Percentiles rank a stretch among this genome's conserved stretches.
Evolutionary conservation across 1,284 basidiomycete species (phyloP).

Genomic region (Schizophyllum amplum): DNA sequence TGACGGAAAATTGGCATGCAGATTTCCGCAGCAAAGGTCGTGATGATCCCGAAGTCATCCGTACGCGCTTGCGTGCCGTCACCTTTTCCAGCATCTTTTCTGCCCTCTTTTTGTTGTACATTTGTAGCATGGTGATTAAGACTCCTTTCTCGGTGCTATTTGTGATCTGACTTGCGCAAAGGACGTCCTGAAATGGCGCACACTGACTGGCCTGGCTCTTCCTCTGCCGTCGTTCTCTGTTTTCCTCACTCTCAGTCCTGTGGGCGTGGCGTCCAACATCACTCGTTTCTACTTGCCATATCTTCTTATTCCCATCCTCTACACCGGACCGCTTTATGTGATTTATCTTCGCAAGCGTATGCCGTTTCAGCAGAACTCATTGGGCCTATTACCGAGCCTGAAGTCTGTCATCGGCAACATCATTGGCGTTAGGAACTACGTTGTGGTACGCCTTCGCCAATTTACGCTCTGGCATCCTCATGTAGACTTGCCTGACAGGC

Average conservation of each 20-base stretch:
- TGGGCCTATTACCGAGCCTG: neutral
- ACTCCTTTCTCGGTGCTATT: neutral
- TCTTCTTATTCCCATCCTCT: conserved; percentile 73
- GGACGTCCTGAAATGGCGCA: neutral
- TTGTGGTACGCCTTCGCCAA: conserved; percentile 49
- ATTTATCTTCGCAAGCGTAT: conserved; percentile 46
- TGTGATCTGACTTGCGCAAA: neutral
- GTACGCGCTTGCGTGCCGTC: conserved; percentile 55
- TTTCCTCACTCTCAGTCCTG: neutral
- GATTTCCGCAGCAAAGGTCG: neutral
- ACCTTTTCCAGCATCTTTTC: conserved; percentile 41
- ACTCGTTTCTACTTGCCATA: conserved; percentile 37
- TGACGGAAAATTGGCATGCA: neutral
- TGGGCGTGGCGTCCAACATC: neutral
- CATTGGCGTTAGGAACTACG: conserved; percentile 69
- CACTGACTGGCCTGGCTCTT: neutral
- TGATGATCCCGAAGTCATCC: conserved; percentile 61
- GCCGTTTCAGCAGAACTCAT: conserved; percentile 32
- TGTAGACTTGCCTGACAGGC: conserved; percentile 38
- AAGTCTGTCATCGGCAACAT: conserved; percentile 22
- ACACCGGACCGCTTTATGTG: conserved; percentile 76
- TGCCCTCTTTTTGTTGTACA: conserved; percentile 35
- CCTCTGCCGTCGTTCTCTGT: neutral
- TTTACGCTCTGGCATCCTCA: neutral
- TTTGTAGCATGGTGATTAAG: conserved; percentile 21